Conservation (phyloP, 495 filamentous ascomycete genomes). For the Tuber brumale region DNA sequence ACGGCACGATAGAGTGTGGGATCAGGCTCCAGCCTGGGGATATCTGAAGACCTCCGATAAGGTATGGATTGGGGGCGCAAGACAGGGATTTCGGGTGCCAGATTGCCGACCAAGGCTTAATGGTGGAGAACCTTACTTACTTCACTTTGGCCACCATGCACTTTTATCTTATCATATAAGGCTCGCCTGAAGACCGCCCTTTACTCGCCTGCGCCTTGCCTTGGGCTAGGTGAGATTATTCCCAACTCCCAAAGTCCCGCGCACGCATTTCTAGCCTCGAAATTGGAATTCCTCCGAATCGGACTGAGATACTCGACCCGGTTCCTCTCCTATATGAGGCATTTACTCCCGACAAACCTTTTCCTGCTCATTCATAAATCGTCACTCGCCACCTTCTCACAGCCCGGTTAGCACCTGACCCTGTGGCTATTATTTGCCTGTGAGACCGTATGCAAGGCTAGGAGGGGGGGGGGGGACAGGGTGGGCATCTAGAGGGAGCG, state of each 20-base stretch:
- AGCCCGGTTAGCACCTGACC: background rate
- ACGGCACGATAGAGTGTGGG: background rate
- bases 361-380: background rate
- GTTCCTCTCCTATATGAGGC: background rate
- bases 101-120: background rate
- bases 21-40: background rate
- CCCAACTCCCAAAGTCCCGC: background rate
- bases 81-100: background rate
- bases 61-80: background rate
- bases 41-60: background rate
- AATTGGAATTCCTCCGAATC: background rate
- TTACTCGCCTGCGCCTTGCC: background rate
- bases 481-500: background rate
- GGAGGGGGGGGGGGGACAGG: background rate
- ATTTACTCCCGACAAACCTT: background rate
- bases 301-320: background rate
- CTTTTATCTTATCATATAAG: background rate
- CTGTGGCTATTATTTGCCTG: background rate
- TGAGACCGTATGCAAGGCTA: background rate
- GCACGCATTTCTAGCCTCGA: background rate
- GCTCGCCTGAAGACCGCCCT: background rate
- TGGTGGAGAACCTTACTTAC: background rate
- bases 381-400: background rate
- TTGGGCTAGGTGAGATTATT: background rate
- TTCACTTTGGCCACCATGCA: background rate